A percentile compares a stretch with the other conserved stretches of the same genome.
phyloP scores from a whole-genome alignment of 208 protist genomes.

The Herpetomonas samuelpessoai region DNA sequence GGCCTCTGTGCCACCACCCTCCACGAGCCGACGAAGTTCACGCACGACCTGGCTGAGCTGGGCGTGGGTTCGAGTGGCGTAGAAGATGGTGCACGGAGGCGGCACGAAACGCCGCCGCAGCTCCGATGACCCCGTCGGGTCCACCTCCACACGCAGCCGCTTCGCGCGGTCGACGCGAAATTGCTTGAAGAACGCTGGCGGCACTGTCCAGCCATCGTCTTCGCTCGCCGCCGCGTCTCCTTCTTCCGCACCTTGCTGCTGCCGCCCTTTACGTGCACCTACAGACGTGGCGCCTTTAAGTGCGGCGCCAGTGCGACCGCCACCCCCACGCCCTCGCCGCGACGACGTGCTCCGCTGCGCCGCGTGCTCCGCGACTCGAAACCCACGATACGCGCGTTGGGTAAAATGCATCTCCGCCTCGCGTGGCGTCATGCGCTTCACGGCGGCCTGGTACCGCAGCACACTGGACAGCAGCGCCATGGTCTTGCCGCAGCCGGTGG shows the following conservation, averaged over 20 bases:
- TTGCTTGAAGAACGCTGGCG: slow-evolving; percentile 50
- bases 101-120: slow-evolving; percentile 51
- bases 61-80: slow-evolving; percentile 95
- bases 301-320: background rate
- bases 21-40: slow-evolving; percentile 89
- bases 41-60: slow-evolving; percentile 94
- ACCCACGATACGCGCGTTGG: slow-evolving; percentile 66
- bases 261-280: background rate
- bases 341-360: no score
- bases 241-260: background rate
- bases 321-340: no score
- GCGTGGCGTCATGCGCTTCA: slow-evolving; percentile 92
- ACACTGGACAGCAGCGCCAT: slow-evolving; percentile 92
- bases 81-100: slow-evolving; percentile 90
- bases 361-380: slow-evolving; percentile 1
- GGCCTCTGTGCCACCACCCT: background rate
- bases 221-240: background rate
- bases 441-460: slow-evolving; percentile 67
- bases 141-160: slow-evolving; percentile 47
- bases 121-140: slow-evolving; percentile 35
- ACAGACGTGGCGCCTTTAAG: background rate
- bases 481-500: slow-evolving; percentile 98
- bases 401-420: slow-evolving; percentile 91
- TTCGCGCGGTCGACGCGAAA: slow-evolving; percentile 38
- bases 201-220: slow-evolving; percentile 27